Evolutionary conservation across 495 filamentous ascomycete genomes (phyloP).

Genomic region (Clavariopsis aquatica): DNA sequence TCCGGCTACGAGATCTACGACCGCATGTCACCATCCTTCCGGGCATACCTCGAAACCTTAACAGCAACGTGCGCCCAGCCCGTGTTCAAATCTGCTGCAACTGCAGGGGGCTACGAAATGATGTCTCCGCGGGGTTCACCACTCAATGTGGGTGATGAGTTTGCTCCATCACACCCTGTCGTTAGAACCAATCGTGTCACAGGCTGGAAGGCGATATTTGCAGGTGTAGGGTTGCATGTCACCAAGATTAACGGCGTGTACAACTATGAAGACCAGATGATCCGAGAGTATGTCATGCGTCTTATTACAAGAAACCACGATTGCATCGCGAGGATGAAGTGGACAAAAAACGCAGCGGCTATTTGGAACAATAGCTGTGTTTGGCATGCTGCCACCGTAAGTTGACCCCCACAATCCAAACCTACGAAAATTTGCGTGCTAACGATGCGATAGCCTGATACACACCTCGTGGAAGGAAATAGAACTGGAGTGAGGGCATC

Average conservation of each 20-base stretch:
- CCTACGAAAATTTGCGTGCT: background rate
- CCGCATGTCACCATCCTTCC: conserved; percentile 26
- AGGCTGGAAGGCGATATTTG: conserved; percentile 53
- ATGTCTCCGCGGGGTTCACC: conserved; percentile 49
- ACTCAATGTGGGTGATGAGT: conserved; percentile 46
- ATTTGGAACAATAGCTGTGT: conserved; percentile 44
- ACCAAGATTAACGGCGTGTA: conserved; percentile 47
- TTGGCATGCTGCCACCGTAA: conserved; percentile 48
- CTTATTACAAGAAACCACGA: conserved; percentile 51
- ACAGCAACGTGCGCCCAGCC: conserved; percentile 51
- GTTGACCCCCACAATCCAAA: background rate
- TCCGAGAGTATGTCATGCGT: conserved; percentile 48
- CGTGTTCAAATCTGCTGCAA: conserved; percentile 46
- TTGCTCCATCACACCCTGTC: conserved; percentile 49
- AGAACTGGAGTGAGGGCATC: conserved; percentile 48
- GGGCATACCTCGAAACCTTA: conserved; percentile 44
- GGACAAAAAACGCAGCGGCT: conserved; percentile 48
- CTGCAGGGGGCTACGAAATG: conserved; percentile 46
- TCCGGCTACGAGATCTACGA: conserved; percentile 50
- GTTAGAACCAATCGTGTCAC: conserved; percentile 55
- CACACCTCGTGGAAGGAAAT: conserved; percentile 45
- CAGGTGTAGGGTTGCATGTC: conserved; percentile 48
- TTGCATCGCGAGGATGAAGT: conserved; percentile 49
- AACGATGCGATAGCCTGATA: conserved; percentile 44
- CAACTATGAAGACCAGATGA: conserved; percentile 46